These are phyloP conservation scores for Xanthoparmelia taractica DNA, from an alignment of 495 filamentous ascomycete species.

Conservation along the genomic window DNA sequence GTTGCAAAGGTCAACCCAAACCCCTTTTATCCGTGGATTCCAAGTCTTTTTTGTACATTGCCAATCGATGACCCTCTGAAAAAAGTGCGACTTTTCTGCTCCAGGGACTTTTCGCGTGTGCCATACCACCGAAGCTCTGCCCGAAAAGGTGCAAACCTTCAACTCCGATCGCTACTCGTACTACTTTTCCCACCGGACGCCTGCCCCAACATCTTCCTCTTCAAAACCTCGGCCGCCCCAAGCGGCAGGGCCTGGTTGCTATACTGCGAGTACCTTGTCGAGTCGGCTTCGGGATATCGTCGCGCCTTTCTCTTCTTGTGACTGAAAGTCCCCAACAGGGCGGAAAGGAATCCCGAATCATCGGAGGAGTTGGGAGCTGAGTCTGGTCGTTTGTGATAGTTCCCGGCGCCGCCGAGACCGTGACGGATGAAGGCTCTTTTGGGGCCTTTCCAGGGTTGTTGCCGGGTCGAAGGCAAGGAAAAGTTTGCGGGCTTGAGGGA, in stretches of 20 bases:
- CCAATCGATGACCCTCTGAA: background rate
- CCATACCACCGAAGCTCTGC: background rate
- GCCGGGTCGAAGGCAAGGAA: conserved; percentile 9
- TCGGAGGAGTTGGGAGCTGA: conserved; percentile 14
- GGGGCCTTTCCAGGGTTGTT: conserved; percentile 11
- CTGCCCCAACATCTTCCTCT: conserved; percentile 25
- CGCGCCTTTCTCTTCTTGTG: conserved; percentile 12
- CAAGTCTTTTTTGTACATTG: background rate
- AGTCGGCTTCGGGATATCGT: conserved; percentile 15
- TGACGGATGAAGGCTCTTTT: conserved; percentile 25
- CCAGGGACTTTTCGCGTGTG: background rate
- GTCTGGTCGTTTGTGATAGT: conserved; percentile 23
- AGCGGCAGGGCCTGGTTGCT: conserved; percentile 18
- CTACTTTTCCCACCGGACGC: conserved; percentile 14
- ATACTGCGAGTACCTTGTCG: conserved; percentile 13
- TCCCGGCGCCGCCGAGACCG: conserved; percentile 27
- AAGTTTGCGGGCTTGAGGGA: conserved; percentile 15
- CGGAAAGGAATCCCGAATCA: conserved; percentile 18
- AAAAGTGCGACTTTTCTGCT: background rate
- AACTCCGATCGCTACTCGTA: conserved; percentile 7
- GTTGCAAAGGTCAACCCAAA: background rate
- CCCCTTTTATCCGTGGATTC: background rate
- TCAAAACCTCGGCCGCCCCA: conserved; percentile 26
- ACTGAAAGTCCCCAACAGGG: conserved; percentile 16
- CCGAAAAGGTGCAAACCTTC: background rate